Conservation (phyloP, 352 stramenopile species). For the Aphanomyces astaci region DNA sequence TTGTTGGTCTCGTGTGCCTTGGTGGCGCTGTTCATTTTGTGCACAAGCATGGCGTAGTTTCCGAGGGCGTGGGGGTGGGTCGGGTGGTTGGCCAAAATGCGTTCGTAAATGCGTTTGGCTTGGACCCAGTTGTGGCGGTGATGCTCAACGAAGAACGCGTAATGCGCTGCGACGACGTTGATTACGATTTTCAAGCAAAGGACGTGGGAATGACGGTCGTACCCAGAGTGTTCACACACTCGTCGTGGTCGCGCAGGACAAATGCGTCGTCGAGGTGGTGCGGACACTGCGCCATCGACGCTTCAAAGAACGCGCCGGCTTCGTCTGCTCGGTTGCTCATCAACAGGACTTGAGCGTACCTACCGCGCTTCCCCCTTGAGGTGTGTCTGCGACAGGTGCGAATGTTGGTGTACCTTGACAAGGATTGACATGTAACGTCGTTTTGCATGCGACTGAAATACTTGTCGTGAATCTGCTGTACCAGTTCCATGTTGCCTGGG, state of each 20-base stretch:
- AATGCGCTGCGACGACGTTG: background rate
- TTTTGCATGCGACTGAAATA: background rate
- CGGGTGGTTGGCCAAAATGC: background rate
- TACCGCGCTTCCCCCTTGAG: background rate
- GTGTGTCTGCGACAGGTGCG: background rate
- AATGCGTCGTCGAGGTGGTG: background rate
- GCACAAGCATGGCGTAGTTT: constrained; percentile 19
- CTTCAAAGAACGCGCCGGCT: background rate
- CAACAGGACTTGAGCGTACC: constrained; percentile 7
- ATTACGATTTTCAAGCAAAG: background rate
- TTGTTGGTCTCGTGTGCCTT: background rate
- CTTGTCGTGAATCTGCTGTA: constrained; percentile 6
- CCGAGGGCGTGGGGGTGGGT: background rate
- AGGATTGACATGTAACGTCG: background rate
- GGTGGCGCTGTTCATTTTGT: background rate
- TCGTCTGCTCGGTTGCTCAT: background rate
- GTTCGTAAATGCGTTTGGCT: constrained; percentile 2
- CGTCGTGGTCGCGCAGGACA: background rate
- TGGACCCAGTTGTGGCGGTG: background rate
- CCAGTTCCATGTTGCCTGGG: background rate
- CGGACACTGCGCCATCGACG: background rate
- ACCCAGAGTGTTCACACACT: constrained; percentile 9
- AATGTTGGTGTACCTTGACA: background rate
- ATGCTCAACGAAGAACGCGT: constrained; percentile 10
- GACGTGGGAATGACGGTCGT: background rate